Conservation (phyloP, 495 filamentous ascomycete species). For the Amniculicola lignicola region DNA sequence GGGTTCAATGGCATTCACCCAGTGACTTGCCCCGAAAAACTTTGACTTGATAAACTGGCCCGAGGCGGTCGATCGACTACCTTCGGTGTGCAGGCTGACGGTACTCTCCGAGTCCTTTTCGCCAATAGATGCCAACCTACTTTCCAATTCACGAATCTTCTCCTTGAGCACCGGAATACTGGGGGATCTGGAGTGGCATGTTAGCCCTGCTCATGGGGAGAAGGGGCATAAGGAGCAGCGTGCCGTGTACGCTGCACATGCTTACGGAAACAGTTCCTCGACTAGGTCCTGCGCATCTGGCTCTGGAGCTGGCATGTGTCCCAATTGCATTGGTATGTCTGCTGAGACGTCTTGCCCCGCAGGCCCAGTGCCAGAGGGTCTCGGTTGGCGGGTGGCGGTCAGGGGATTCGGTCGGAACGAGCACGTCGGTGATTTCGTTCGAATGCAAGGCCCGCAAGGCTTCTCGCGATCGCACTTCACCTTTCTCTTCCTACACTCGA, state of each 20-base stretch:
- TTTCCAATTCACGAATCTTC: slow-evolving; percentile 1
- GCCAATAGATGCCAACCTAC: not conserved
- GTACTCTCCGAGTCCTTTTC: not conserved
- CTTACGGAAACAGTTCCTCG: not conserved
- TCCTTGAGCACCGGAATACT: slow-evolving; percentile 1
- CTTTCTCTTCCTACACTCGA: slow-evolving; percentile 21
- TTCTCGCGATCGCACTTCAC: slow-evolving; percentile 24
- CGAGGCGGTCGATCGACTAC: not conserved
- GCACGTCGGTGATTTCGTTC: slow-evolving; percentile 10
- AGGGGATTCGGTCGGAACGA: slow-evolving; percentile 1
- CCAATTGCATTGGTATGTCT: too few relatives aligned
- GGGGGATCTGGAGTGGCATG: too few relatives aligned
- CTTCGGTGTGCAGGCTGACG: too few relatives aligned
- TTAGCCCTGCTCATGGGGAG: not conserved
- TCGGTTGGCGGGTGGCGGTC: not conserved
- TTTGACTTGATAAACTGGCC: slow-evolving; percentile 21
- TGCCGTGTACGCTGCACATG: slow-evolving; percentile 1
- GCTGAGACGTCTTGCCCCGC: not conserved
- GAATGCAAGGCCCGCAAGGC: slow-evolving; percentile 18
- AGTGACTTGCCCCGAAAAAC: slow-evolving; percentile 24
- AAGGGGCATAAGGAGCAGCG: slow-evolving; percentile 8
- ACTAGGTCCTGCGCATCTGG: too few relatives aligned
- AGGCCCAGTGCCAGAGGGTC: not conserved
- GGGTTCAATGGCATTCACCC: slow-evolving; percentile 15
- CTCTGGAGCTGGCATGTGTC: too few relatives aligned